Percentiles rank a stretch among this genome's conserved stretches.
These are phyloP conservation scores for Melanogaster broomeanus DNA, from an alignment of 768 basidiomycete species.

Conservation along the genomic window DNA sequence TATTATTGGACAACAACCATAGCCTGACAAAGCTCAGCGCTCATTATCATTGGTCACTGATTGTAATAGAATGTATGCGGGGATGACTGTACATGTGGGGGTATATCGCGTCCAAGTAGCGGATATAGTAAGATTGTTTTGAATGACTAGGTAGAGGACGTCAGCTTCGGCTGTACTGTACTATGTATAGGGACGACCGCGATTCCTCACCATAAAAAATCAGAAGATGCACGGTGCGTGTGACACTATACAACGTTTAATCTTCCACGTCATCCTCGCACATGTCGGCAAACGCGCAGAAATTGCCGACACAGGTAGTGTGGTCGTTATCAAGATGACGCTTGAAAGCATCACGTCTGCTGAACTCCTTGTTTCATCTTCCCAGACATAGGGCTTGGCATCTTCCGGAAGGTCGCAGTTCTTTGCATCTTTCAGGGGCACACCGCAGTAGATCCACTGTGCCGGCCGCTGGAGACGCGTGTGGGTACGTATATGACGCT, in stretches of 20 bases:
- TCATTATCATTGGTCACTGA: too few relatives aligned
- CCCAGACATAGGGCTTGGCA: conserved; percentile 29
- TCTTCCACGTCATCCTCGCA: conserved; percentile 28
- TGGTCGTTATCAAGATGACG: conserved; percentile 40
- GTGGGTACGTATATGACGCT: conserved; percentile 59
- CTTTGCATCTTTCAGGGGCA: conserved; percentile 27
- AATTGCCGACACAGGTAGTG: conserved; percentile 34
- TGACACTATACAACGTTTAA: conserved; percentile 3
- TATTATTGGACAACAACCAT: too few relatives aligned
- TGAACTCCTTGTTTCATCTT: conserved; percentile 34
- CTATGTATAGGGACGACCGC: background rate
- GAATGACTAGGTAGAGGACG: conserved; percentile 4
- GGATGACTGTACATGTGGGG: too few relatives aligned
- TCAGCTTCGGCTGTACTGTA: background rate
- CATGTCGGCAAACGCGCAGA: conserved; percentile 27
- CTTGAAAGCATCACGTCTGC: conserved; percentile 42
- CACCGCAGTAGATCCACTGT: conserved; percentile 41
- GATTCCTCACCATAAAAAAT: conserved; percentile 7
- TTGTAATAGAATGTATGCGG: too few relatives aligned
- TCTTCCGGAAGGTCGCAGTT: conserved; percentile 18
- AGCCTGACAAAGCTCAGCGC: too few relatives aligned
- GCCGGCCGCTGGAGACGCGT: conserved; percentile 36
- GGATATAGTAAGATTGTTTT: background rate
- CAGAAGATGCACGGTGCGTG: background rate
- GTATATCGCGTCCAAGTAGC: background rate